These are phyloP conservation scores for Calonectria pseudoturangicola DNA, from an alignment of 2,329 filamentous ascomycete genomes.

Conservation along the genomic window DNA sequence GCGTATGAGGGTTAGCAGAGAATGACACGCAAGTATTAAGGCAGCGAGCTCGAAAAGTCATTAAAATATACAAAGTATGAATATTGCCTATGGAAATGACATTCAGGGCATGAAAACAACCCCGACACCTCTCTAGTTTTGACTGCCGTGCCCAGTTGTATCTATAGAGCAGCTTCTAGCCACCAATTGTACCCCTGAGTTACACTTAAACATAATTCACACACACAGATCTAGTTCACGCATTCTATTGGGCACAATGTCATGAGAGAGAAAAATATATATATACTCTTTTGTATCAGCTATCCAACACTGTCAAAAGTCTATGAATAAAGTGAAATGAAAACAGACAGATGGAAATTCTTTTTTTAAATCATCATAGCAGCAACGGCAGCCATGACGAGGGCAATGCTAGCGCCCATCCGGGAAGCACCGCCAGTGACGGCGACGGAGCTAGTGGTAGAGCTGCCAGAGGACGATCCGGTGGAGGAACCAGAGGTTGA, in stretches of 20 bases:
- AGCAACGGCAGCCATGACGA: constrained; percentile 34
- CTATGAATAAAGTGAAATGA: constrained; percentile 32
- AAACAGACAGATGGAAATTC: constrained; percentile 13
- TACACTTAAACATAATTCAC: not conserved
- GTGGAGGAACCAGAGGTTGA: constrained; percentile 23
- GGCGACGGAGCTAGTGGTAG: constrained; percentile 16
- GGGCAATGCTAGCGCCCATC: constrained; percentile 37
- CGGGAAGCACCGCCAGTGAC: constrained; percentile 39
- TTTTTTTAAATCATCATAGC: constrained; percentile 43
- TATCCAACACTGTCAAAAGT: constrained; percentile 36
- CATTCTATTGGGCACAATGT: not conserved
- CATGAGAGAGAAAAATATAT: constrained; percentile 6
- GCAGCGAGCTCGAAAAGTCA: not conserved
- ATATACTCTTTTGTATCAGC: constrained; percentile 31
- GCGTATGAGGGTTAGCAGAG: not conserved
- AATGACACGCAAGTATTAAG: not conserved
- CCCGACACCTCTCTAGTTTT: no score
- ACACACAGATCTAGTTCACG: not conserved
- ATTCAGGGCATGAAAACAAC: not conserved
- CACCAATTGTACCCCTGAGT: not conserved
- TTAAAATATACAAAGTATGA: not conserved
- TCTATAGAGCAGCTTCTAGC: not conserved
- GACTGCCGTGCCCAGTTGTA: no score
- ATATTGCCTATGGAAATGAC: not conserved
- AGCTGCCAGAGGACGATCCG: constrained; percentile 21